These are phyloP conservation scores for Boechera divaricarpa DNA, from an alignment of 345 rosid genomes.

Conservation along the genomic window DNA sequence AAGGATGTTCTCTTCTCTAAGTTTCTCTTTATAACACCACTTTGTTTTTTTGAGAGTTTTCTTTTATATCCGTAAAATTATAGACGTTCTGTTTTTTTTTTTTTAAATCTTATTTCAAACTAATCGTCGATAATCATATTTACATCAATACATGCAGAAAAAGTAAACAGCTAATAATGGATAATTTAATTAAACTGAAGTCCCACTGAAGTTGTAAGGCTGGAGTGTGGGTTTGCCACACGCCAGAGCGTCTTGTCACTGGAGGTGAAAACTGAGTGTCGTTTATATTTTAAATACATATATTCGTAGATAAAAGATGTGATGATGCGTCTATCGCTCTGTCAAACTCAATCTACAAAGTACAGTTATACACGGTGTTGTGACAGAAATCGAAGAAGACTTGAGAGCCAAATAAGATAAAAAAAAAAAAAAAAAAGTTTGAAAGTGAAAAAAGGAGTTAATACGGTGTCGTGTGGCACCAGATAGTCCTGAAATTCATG, in stretches of 20 bases:
- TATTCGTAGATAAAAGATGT: constrained; percentile 11
- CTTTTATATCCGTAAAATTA: constrained; percentile 1
- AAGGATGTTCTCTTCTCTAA: background rate
- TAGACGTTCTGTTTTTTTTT: background rate
- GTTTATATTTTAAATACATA: constrained; percentile 8
- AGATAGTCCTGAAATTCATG: constrained; percentile 39
- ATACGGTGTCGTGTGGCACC: constrained; percentile 38
- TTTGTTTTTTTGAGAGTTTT: background rate
- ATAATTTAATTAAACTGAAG: background rate
- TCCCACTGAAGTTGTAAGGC: no score
- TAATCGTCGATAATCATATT: background rate
- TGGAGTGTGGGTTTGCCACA: constrained; percentile 31
- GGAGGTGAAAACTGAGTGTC: constrained; percentile 36
- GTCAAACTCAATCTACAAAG: constrained; percentile 39
- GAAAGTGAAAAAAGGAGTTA: background rate
- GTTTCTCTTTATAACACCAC: constrained; percentile 12
- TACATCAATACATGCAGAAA: background rate
- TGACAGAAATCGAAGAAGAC: constrained; percentile 27
- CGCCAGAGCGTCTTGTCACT: constrained; percentile 34
- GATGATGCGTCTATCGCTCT: constrained; percentile 41
- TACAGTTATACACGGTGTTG: constrained; percentile 24
- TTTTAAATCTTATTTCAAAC: background rate
- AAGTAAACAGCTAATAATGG: background rate
- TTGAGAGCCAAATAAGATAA: constrained; percentile 12
- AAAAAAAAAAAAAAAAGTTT: background rate